A percentile compares a stretch with the other conserved stretches of the same genome.
Conservation (phyloP, 1,139 yeast species). For the Arxiozyma slooffiae region DNA sequence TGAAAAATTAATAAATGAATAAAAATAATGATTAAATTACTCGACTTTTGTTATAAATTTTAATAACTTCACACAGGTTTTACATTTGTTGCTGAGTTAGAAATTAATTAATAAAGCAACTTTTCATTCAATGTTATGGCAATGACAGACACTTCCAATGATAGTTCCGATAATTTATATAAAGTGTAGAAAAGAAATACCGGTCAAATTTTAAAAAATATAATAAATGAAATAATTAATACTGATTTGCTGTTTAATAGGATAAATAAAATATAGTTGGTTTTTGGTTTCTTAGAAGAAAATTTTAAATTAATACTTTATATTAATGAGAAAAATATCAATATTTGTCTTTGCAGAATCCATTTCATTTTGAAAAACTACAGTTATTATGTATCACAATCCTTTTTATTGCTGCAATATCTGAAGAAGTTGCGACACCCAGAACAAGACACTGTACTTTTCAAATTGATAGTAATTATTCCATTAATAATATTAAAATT, state of each 20-base stretch:
- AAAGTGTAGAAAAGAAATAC: conserved; percentile 65
- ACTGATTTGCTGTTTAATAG: conserved; percentile 84
- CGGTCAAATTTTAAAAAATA: conserved; percentile 25
- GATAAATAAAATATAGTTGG: conserved; percentile 82
- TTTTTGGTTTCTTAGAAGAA: conserved; percentile 79
- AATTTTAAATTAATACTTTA: conserved; percentile 79
- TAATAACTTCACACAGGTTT: neutral
- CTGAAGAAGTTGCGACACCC: conserved; percentile 86
- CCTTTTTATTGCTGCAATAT: conserved; percentile 82
- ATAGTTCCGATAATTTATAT: conserved; percentile 69
- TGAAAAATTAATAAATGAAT: too few species aligned
- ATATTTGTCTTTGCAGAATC: conserved; percentile 35
- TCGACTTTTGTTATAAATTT: neutral
- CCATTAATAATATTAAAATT: conserved; percentile 69
- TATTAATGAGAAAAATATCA: conserved; percentile 71
- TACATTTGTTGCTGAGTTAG: too few species aligned
- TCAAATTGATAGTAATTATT: conserved; percentile 64
- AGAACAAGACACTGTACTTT: conserved; percentile 75
- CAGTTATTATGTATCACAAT: conserved; percentile 86
- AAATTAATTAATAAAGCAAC: neutral
- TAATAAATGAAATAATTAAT: conserved; percentile 54
- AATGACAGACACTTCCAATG: conserved; percentile 86
- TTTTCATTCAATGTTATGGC: neutral
- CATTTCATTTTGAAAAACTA: conserved; percentile 63
- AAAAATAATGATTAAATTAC: neutral